Percentiles rank a stretch among this genome's conserved stretches.
Conservation (phyloP, 805 yeast genomes). For the Candida michaelii region DNA sequence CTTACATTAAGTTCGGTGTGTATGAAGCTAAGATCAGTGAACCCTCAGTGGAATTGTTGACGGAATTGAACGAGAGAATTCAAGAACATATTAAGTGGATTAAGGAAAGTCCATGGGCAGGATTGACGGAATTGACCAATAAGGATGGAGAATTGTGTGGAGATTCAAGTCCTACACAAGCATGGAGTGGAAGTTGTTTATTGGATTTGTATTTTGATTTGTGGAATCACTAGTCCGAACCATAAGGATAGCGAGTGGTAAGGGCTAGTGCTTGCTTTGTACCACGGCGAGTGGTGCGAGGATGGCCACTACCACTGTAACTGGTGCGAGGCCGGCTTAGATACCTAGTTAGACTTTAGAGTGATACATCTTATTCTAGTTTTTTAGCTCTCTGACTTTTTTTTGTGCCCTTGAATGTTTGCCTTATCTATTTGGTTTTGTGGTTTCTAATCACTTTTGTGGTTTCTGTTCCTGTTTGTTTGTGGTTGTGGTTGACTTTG, state of each 20-base stretch:
- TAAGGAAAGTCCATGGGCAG: slow-evolving; percentile 82
- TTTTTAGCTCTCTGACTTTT: too few species aligned
- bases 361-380: background rate
- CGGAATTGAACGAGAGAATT: slow-evolving; percentile 51
- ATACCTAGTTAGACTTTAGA: slow-evolving; percentile 1
- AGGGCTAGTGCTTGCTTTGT: too few species aligned
- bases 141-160: slow-evolving; percentile 77
- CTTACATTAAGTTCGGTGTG: slow-evolving; percentile 55
- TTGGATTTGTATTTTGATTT: slow-evolving; percentile 75
- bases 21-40: slow-evolving; percentile 32
- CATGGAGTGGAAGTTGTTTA: slow-evolving; percentile 91
- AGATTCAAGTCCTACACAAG: slow-evolving; percentile 95
- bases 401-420: too few species aligned
- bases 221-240: too few species aligned
- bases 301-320: too few species aligned
- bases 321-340: too few species aligned
- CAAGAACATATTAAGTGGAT: slow-evolving; percentile 70
- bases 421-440: background rate
- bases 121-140: slow-evolving; percentile 88
- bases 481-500: too few species aligned
- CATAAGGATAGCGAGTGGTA: too few species aligned
- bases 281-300: too few species aligned
- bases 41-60: slow-evolving; percentile 54
- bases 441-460: too few species aligned
- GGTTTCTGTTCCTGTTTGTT: too few species aligned